phyloP scores from a whole-genome alignment of 306 rosid genomes.

The Hippophae tibetana region DNA sequence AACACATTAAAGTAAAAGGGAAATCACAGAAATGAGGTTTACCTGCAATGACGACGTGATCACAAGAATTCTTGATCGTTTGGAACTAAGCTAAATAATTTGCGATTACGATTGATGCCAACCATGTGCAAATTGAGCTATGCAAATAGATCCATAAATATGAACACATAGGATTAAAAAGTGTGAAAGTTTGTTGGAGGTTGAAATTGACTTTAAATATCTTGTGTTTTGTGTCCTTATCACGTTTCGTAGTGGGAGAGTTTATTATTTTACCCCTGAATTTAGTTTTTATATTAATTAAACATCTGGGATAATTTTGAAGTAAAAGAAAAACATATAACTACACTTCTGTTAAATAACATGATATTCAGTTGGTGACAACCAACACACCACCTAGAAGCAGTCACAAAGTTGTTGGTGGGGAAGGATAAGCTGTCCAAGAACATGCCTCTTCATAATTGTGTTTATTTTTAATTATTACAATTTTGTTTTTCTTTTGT shows the following conservation, averaged over 20 bases:
- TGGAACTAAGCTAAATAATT: conserved; percentile 95
- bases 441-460: no score
- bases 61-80: conserved; percentile 68
- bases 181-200: conserved; percentile 6
- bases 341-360: no score
- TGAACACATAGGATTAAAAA: background rate
- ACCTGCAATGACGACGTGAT: conserved; percentile 92
- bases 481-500: no score
- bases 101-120: conserved; percentile 46
- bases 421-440: no score
- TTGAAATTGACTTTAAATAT: conserved; percentile 16
- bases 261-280: no score
- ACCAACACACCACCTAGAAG: no score
- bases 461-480: no score
- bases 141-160: conserved; percentile 26
- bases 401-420: no score
- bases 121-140: conserved; percentile 18
- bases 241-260: background rate
- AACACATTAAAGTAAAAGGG: background rate
- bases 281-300: no score
- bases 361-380: no score
- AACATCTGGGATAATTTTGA: no score
- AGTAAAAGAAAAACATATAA: no score
- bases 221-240: conserved; percentile 36
- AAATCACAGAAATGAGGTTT: background rate